A percentile compares a stretch with the other conserved stretches of the same genome.
Conservation (phyloP, 2,329 filamentous ascomycete genomes). For the Exophiala bonariae region DNA sequence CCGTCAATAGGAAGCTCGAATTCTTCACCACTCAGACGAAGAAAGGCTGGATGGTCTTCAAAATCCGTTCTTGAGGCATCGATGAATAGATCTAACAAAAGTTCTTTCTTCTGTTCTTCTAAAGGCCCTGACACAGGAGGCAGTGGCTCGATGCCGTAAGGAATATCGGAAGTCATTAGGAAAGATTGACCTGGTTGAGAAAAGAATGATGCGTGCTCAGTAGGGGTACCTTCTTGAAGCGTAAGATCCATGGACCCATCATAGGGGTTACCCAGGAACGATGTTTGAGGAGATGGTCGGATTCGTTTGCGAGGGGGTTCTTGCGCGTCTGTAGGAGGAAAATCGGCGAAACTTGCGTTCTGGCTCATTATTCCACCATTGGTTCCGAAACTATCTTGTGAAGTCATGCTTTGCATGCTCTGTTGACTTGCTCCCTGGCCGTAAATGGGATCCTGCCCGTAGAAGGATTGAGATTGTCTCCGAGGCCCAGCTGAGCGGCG, state of each 20-base stretch:
- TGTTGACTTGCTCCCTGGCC: conserved; percentile 74
- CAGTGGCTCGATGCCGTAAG: conserved; percentile 41
- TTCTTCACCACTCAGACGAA: conserved; percentile 73
- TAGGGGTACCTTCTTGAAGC: conserved; percentile 36
- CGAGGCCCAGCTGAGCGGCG: conserved; percentile 69
- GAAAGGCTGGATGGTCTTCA: conserved; percentile 73
- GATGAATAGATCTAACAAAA: conserved; percentile 80
- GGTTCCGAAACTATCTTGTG: conserved; percentile 68
- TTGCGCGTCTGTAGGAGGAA: conserved; percentile 24
- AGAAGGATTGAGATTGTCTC: conserved; percentile 67
- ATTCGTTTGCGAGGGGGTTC: conserved; percentile 31
- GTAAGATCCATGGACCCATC: conserved; percentile 24
- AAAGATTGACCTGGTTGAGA: conserved; percentile 35
- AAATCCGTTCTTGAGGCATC: conserved; percentile 70
- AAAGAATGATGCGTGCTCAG: conserved; percentile 49
- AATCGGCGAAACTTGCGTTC: conserved; percentile 39
- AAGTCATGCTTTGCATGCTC: conserved; percentile 67
- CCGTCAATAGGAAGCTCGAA: conserved; percentile 90
- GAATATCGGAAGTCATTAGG: conserved; percentile 16
- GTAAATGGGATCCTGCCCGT: conserved; percentile 64
- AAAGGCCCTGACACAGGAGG: conserved; percentile 60
- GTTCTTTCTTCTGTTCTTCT: conserved; percentile 75
- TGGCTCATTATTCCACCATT: conserved; percentile 60
- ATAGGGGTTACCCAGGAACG: conserved; percentile 41
- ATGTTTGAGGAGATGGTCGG: conserved; percentile 34